Evolutionary conservation across 2,329 filamentous ascomycete genomes (phyloP), one percentile per base, ranked within the genome.

Genomic region (Pyrenophora seminiperda): DNA sequence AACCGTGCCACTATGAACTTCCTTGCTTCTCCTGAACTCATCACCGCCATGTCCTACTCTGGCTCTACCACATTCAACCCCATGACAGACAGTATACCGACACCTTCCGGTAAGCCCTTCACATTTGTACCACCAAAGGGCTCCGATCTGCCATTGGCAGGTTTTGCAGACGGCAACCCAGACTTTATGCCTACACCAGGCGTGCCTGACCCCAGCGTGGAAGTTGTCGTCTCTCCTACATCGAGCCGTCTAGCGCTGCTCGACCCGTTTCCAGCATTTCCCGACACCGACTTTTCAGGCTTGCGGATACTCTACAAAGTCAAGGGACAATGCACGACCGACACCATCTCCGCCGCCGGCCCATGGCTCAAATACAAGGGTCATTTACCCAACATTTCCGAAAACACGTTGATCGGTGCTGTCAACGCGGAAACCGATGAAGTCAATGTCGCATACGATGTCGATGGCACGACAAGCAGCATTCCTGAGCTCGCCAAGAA

Each of bases 321-420:
- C 58, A 89, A 92, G 58, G 94, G 94, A 59, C 96, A 99, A 78
- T 99, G 94, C 81, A 99, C 94, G 49, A 99, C 94, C 34, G 94
- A 99, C 76, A 97, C 94, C 64, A 99, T 99, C 76, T 97, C 92
- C 30, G 93, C 93, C 27, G 93, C 93, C 1, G 93, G 93, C 5
- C 93, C 93, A 13, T 97, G 93, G 93, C 84, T 99, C 62, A 97
- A 97, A 77, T 99, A 97, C 85, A 97, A 97, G 81, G 94, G 94
- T 56, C 94, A 99, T 76, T 84, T 99, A 56, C 91, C 94, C 73
- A 99, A 99, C 80, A 99, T 99, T 74, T 89, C 87, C 63, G 91
- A 91, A 71, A 99, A 99, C 83, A 99, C 94, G 2, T 85, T 99
- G 60, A 97, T 97, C 76, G 94, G 91, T 45, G 94, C 94, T 53